Percentiles rank a stretch among this genome's conserved stretches.
phyloP scores from a whole-genome alignment of 257 asterid species.

The Nicotiana paniculata region DNA sequence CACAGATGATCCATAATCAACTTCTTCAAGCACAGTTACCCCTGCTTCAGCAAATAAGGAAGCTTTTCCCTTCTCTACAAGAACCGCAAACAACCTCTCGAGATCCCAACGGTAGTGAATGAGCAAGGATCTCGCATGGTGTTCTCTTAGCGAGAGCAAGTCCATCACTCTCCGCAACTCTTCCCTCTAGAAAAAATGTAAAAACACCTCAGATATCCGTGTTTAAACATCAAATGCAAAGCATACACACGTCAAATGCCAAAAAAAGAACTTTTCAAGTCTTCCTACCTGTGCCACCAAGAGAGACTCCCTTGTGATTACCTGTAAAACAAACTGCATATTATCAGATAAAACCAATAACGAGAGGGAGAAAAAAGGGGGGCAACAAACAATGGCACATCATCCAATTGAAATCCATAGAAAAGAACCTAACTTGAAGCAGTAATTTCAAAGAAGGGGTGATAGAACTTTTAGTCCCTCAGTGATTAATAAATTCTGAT shows the following conservation, averaged over 20 bases:
- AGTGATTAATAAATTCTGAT: no score
- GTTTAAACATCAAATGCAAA: background rate
- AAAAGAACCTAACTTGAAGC: background rate
- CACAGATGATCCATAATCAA: slow-evolving; percentile 29
- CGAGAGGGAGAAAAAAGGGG: background rate
- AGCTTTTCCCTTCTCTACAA: slow-evolving; percentile 77
- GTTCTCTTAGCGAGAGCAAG: slow-evolving; percentile 78
- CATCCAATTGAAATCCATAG: background rate
- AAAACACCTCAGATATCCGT: slow-evolving; percentile 5
- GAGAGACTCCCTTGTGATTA: slow-evolving; percentile 82
- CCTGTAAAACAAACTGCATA: slow-evolving; percentile 38
- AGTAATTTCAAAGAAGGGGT: background rate
- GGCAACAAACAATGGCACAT: background rate
- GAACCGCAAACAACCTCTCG: slow-evolving; percentile 60
- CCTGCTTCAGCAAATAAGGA: slow-evolving; percentile 82
- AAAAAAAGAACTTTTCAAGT: background rate
- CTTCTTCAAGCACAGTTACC: slow-evolving; percentile 39
- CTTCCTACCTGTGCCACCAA: slow-evolving; percentile 82
- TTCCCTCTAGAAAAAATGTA: slow-evolving; percentile 49
- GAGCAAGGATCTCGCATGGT: slow-evolving; percentile 90
- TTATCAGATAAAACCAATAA: slow-evolving; percentile 3
- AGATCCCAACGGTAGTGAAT: slow-evolving; percentile 91
- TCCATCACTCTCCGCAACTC: slow-evolving; percentile 87
- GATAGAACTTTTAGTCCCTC: no score
- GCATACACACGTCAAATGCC: background rate